Evolutionary conservation across 2,329 filamentous ascomycete genomes (phyloP), one percentile per base, ranked within the genome.

Genomic region (Hansfordia pulvinata): DNA sequence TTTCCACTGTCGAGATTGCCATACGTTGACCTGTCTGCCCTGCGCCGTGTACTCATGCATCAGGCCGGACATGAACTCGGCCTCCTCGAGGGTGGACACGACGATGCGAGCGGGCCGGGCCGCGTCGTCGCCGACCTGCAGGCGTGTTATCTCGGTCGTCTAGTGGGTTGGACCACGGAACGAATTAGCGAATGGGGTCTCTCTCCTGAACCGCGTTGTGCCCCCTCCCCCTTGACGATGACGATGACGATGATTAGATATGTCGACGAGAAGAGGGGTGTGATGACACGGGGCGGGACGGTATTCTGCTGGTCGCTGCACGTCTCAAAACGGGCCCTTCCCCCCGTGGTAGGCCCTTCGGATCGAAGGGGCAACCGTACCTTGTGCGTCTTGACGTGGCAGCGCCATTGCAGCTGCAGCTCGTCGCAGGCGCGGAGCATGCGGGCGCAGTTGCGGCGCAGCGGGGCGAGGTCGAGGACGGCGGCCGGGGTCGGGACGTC

Each of bases 331-430:
- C n/a, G n/a, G n/a, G n/a, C n/a, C n/a, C n/a, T n/a, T n/a, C n/a
- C n/a, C n/a, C n/a, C n/a, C n/a, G n/a, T n/a, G n/a, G n/a, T n/a
- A n/a, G n/a, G n/a, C n/a, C n/a, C n/a, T n/a, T n/a, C 19, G 19
- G 19, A 8, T n/a, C 8, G 19, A 8, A 1, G 2, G 12, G 6
- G 6, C 2, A 3, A 3, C 10, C 20, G 19, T 4, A 69, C 68
- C 49, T 78, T 78, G 42, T 78, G 74, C 6, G 69, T 76, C 44
- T 78, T 78, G 5, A 77, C 59, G 37, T 79, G 74, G 0, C 68
- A 65, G 9, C 74, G 54, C 32, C 77, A 77, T 0, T 51, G 58
- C 0, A 76, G 53, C 0, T 52, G 53, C 0, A 77, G 43, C 8
- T 49, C 43, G 5, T 53, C 39, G 2, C 59, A 56, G 0, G 69